A percentile compares a stretch with the other conserved stretches of the same genome.
phyloP scores from a whole-genome alignment of 495 filamentous ascomycete species.

The Penicillium cinerascens region DNA sequence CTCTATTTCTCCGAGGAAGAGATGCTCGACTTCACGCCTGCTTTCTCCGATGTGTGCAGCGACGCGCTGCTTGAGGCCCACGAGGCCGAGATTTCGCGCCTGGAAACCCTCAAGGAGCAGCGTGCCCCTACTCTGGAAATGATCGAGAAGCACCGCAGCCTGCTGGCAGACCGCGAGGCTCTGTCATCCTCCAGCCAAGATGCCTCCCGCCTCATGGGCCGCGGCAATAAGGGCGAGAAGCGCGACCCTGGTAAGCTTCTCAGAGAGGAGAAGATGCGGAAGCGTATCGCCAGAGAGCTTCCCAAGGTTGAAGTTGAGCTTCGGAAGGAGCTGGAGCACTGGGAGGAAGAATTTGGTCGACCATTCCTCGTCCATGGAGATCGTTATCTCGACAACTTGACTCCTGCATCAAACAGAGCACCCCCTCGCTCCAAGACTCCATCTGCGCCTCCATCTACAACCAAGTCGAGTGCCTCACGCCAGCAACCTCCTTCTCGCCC shows the following conservation, averaged over 20 bases:
- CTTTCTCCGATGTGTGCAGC: slow-evolving; percentile 76
- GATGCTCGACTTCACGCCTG: slow-evolving; percentile 94
- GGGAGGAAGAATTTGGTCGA: slow-evolving; percentile 91
- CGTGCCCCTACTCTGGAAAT: slow-evolving; percentile 77
- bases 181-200: slow-evolving; percentile 86
- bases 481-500: slow-evolving; percentile 35
- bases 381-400: slow-evolving; percentile 77
- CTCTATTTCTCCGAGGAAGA: slow-evolving; percentile 96
- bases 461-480: slow-evolving; percentile 21
- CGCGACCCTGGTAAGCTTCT: slow-evolving; percentile 93
- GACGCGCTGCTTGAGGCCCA: slow-evolving; percentile 88
- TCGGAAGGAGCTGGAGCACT: slow-evolving; percentile 73
- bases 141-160: slow-evolving; percentile 76
- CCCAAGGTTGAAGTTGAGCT: slow-evolving; percentile 86
- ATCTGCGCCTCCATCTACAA: slow-evolving; percentile 50
- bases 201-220: slow-evolving; percentile 84
- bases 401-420: slow-evolving; percentile 58
- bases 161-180: slow-evolving; percentile 84
- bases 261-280: slow-evolving; percentile 97
- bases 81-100: slow-evolving; percentile 78
- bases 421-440: slow-evolving; percentile 77
- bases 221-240: slow-evolving; percentile 83
- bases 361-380: slow-evolving; percentile 91
- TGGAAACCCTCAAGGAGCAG: slow-evolving; percentile 82
- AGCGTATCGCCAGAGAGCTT: slow-evolving; percentile 90